A percentile compares a stretch with the other conserved stretches of the same genome.
Conservation (phyloP, 805 yeast genomes). For the Spathaspora arborariae region DNA sequence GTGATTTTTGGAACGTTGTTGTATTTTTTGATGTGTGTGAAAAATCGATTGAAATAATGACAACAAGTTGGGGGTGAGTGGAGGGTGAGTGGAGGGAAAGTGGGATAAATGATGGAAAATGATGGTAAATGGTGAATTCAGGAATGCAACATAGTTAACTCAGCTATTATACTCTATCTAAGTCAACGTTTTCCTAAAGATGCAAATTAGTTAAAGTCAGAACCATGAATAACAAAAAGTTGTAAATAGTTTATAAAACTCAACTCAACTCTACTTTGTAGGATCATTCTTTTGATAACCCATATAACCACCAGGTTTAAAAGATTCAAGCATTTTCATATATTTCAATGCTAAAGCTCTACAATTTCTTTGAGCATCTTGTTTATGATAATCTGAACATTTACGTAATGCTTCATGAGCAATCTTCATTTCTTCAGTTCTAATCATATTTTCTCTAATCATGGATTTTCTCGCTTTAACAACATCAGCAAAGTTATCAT, state of each 20-base stretch:
- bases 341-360: slow-evolving; percentile 74
- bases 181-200: not conserved
- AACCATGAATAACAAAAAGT: not conserved
- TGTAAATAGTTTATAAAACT: not conserved
- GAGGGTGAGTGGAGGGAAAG: not conserved
- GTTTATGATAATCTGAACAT: slow-evolving; percentile 61
- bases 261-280: slow-evolving; percentile 49
- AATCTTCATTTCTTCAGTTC: slow-evolving; percentile 61
- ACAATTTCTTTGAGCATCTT: slow-evolving; percentile 64
- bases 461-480: slow-evolving; percentile 73
- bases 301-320: slow-evolving; percentile 66
- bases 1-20: not conserved
- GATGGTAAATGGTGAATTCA: too few relatives aligned
- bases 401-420: slow-evolving; percentile 72
- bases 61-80: too few relatives aligned
- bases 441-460: slow-evolving; percentile 77
- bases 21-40: not conserved
- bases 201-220: too few relatives aligned
- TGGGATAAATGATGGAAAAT: too few relatives aligned
- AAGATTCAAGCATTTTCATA: slow-evolving; percentile 68
- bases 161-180: too few relatives aligned
- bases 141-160: too few relatives aligned
- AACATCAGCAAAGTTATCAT: slow-evolving; percentile 58
- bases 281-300: slow-evolving; percentile 92
- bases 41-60: too few relatives aligned